phyloP scores from a whole-genome alignment of 768 basidiomycete genomes.

The Leccinum ochraceum region DNA sequence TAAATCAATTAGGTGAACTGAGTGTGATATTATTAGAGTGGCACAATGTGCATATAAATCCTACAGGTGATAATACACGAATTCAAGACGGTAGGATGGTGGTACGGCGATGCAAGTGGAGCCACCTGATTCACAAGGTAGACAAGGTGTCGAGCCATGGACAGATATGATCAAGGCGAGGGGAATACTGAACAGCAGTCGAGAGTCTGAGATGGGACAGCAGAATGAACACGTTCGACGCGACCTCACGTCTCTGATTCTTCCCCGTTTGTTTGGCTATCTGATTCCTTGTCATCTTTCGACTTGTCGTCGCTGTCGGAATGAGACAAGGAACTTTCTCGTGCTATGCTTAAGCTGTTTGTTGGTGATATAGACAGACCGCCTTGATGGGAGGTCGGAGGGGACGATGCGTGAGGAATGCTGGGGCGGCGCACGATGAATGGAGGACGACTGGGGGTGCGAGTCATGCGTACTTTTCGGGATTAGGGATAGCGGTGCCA shows the following conservation, averaged over 20 bases:
- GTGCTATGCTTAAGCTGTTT: slow-evolving; percentile 63
- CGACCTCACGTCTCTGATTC: slow-evolving; percentile 17
- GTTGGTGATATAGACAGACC: slow-evolving; percentile 75
- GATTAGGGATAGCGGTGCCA: slow-evolving; percentile 97
- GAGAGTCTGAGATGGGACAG: slow-evolving; percentile 7
- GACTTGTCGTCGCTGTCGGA: slow-evolving; percentile 21
- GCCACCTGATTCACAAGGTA: slow-evolving; percentile 13
- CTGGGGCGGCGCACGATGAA: slow-evolving; percentile 40
- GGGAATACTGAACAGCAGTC: slow-evolving; percentile 24
- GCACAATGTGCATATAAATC: slow-evolving; percentile 20
- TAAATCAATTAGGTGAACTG: neutral
- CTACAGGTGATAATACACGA: slow-evolving; percentile 34
- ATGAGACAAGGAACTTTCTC: slow-evolving; percentile 52
- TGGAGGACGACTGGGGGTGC: neutral
- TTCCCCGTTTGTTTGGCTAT: slow-evolving; percentile 11
- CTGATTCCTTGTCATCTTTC: slow-evolving; percentile 21
- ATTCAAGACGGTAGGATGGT: slow-evolving; percentile 24
- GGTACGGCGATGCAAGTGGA: slow-evolving; percentile 21
- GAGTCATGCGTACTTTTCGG: slow-evolving; percentile 74
- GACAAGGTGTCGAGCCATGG: slow-evolving; percentile 14
- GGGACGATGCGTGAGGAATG: slow-evolving; percentile 88
- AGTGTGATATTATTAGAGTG: slow-evolving; percentile 23
- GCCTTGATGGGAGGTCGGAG: slow-evolving; percentile 53
- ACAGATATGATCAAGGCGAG: slow-evolving; percentile 26
- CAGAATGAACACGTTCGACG: slow-evolving; percentile 6